phyloP scores from a whole-genome alignment of 495 filamentous ascomycete species.

The Penicillium psychrofluorescens region DNA sequence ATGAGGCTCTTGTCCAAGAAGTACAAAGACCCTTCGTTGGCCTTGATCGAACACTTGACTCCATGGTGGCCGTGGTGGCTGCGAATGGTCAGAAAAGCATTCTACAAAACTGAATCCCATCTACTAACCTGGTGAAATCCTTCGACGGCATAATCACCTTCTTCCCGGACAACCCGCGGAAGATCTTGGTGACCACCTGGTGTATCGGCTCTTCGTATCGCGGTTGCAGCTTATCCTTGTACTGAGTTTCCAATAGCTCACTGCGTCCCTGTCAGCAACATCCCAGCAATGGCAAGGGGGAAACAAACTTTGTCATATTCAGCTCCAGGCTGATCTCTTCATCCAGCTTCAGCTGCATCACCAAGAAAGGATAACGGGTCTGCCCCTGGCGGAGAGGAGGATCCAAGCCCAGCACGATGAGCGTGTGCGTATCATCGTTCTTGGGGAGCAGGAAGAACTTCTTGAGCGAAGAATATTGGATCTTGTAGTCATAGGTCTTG shows the following conservation, averaged over 20 bases:
- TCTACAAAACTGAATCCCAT: neutral
- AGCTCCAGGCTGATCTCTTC: conserved; percentile 95
- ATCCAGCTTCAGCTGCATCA: conserved; percentile 98
- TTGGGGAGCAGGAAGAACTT: conserved; percentile 98
- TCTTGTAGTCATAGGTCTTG: conserved; percentile 99
- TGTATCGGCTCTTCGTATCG: conserved; percentile 91
- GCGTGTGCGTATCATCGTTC: conserved; percentile 88
- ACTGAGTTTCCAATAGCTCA: conserved; percentile 66
- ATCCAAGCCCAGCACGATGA: conserved; percentile 93
- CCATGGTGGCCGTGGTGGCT: conserved; percentile 89
- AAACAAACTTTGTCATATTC: conserved; percentile 86
- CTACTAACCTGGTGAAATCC: conserved; percentile 66
- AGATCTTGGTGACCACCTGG: conserved; percentile 86
- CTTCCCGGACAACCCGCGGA: conserved; percentile 88
- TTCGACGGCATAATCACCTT: conserved; percentile 89
- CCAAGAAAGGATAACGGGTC: conserved; percentile 95
- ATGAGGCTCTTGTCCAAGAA: conserved; percentile 97
- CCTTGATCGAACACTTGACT: conserved; percentile 99
- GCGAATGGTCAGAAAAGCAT: conserved; percentile 1
- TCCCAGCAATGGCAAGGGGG: neutral
- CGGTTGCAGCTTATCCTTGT: conserved; percentile 77
- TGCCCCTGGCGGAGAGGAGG: conserved; percentile 96
- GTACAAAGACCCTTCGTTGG: conserved; percentile 94
- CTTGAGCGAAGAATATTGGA: conserved; percentile 94
- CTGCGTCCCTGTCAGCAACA: conserved; percentile 21